These are phyloP conservation scores for Paramecium sonneborni DNA, from an alignment of 73 alveolate genomes.

Conservation along the genomic window DNA sequence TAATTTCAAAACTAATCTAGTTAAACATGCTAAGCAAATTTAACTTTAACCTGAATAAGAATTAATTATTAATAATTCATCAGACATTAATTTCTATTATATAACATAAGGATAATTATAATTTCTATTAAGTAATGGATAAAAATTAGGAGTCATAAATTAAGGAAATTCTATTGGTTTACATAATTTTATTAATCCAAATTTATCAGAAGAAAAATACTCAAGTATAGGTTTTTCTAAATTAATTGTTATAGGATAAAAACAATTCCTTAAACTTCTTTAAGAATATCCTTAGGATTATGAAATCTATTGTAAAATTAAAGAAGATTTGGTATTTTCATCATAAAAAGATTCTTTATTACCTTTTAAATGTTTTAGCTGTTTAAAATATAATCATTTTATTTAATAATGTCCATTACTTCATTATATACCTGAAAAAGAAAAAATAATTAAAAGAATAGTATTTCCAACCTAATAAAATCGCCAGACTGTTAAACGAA, in stretches of 20 bases:
- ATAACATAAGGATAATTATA: neutral
- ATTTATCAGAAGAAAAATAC: neutral
- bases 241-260: neutral
- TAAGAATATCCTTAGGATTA: constrained; percentile 32
- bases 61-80: neutral
- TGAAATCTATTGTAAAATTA: neutral
- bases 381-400: neutral
- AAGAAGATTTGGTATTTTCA: neutral
- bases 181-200: neutral
- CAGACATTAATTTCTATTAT: neutral
- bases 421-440: constrained; percentile 64
- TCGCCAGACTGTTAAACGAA: neutral
- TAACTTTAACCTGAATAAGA: neutral
- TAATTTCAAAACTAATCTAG: neutral
- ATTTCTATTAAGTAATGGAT: neutral
- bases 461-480: neutral
- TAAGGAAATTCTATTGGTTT: neutral
- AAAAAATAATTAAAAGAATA: neutral
- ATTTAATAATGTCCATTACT: constrained; percentile 44
- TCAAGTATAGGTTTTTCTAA: constrained; percentile 9
- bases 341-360: neutral
- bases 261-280: neutral
- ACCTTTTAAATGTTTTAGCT: neutral
- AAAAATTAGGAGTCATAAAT: neutral
- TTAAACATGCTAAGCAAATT: neutral